phyloP scores from a whole-genome alignment of 345 rosid species.

The Acer saccharum region DNA sequence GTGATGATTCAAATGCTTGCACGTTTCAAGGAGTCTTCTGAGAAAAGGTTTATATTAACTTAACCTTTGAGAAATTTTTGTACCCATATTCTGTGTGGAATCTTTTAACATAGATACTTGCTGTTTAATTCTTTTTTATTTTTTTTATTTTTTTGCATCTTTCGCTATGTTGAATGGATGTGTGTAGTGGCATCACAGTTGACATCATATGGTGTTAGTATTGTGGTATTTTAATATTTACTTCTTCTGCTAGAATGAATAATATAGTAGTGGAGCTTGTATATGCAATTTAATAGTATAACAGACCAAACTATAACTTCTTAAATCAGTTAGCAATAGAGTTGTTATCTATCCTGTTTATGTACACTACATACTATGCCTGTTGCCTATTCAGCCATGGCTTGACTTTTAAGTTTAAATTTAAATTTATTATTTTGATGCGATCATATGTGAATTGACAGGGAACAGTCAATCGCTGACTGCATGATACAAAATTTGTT shows the following conservation, averaged over 20 bases:
- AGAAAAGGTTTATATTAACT: conserved; percentile 23
- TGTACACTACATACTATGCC: not conserved
- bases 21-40: conserved; percentile 38
- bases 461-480: conserved; percentile 37
- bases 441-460: conserved; percentile 18
- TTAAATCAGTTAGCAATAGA: not conserved
- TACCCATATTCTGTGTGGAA: not conserved
- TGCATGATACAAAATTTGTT: conserved; percentile 43
- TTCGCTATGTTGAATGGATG: not conserved
- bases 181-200: not conserved
- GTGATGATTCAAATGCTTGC: conserved; percentile 42
- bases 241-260: not conserved
- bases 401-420: not conserved
- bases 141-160: not conserved
- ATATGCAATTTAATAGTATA: not conserved
- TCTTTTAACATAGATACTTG: not conserved
- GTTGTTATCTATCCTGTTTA: not conserved
- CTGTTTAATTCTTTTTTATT: not conserved
- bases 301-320: not conserved
- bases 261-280: not conserved
- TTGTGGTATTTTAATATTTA: not conserved
- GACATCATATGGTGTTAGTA: not conserved
- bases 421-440: not conserved
- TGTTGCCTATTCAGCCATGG: not conserved
- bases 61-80: not conserved